Percentiles rank a stretch among this genome's conserved stretches.
Conservation (phyloP, 176 grass and related monocot species). For the Zea mays region Zm-B73-REFERENCE-NAM-5.0 NC_050102.1:2167001-2167500, state of each 20-base stretch:
- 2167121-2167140: not conserved
- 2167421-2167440: slow-evolving; percentile 20
- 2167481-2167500: not conserved
- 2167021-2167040: slow-evolving; percentile 38
- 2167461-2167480: not conserved
- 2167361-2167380: not conserved
- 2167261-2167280: slow-evolving; percentile 50
- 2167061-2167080: slow-evolving; percentile 73
- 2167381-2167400: not conserved
- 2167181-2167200: slow-evolving; percentile 31
- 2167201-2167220: slow-evolving; percentile 38
- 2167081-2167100: slow-evolving; percentile 49
- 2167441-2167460: slow-evolving; percentile 36
- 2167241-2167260: slow-evolving; percentile 43
- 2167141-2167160: slow-evolving; percentile 15
- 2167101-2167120: not conserved
- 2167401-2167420: not conserved
- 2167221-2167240: slow-evolving; percentile 52
- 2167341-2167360: not conserved
- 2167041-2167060: slow-evolving; percentile 71
- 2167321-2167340: slow-evolving; percentile 40
- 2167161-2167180: slow-evolving; percentile 62
- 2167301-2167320: slow-evolving; percentile 35
- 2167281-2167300: slow-evolving; percentile 45
- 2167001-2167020: not conserved